phyloP scores from a whole-genome alignment of 1,284 basidiomycete genomes.

The Phaffia rhodozyma region DNA sequence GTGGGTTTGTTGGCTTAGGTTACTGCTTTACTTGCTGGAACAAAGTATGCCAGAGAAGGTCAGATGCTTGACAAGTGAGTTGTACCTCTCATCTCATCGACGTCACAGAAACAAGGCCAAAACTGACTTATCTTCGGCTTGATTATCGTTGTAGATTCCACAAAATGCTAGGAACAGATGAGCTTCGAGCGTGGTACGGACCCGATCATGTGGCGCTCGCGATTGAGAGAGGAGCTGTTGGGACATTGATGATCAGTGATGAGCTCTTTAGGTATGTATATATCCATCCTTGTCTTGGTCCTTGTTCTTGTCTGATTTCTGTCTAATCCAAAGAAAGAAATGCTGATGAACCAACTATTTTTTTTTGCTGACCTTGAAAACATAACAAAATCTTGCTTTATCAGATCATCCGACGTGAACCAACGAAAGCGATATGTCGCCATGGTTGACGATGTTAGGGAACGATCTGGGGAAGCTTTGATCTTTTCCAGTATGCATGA shows the following conservation, averaged over 20 bases:
- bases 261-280: conserved; percentile 67
- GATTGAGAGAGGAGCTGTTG: conserved; percentile 83
- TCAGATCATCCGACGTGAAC: conserved; percentile 59
- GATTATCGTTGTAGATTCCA: conserved; percentile 54
- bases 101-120: neutral
- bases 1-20: neutral
- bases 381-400: neutral
- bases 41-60: conserved; percentile 94
- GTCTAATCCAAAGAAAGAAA: neutral
- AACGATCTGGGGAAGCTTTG: conserved; percentile 80
- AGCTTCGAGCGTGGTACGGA: conserved; percentile 97
- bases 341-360: neutral
- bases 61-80: conserved; percentile 72
- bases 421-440: conserved; percentile 72
- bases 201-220: conserved; percentile 86
- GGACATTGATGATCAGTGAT: conserved; percentile 89
- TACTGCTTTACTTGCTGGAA: conserved; percentile 43
- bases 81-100: neutral
- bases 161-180: conserved; percentile 89
- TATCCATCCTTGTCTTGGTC: neutral
- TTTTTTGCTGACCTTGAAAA: neutral
- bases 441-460: conserved; percentile 77
- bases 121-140: neutral
- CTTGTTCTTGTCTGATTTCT: neutral
- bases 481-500: conserved; percentile 99